These are phyloP conservation scores for Spergularia azorica DNA, from an alignment of 179 eudicot genomes.

Conservation along the genomic window DNA sequence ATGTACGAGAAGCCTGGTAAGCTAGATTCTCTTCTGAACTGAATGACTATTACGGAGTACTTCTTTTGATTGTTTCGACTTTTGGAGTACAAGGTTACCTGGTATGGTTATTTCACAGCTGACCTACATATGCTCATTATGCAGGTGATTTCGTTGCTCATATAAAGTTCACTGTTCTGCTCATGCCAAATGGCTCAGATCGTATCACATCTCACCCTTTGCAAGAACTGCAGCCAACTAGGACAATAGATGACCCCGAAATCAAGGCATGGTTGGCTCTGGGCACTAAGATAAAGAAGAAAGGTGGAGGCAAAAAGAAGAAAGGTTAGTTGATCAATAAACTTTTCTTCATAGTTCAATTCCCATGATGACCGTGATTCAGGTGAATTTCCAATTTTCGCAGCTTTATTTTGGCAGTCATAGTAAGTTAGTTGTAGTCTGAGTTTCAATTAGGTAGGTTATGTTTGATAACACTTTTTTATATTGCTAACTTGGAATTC, in stretches of 20 bases:
- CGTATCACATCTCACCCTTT: slow-evolving; percentile 77
- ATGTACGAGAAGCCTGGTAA: slow-evolving; percentile 94
- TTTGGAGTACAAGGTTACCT: neutral
- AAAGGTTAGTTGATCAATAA: slow-evolving; percentile 54
- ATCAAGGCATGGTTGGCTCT: slow-evolving; percentile 93
- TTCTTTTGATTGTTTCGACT: neutral
- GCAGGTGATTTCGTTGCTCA: slow-evolving; percentile 91
- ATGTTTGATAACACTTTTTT: no score
- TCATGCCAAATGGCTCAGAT: slow-evolving; percentile 99
- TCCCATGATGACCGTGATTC: no score
- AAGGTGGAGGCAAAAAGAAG: slow-evolving; percentile 99
- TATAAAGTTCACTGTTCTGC: slow-evolving; percentile 86
- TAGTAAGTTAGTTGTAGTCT: no score
- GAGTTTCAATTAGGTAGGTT: no score
- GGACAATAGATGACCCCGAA: slow-evolving; percentile 81
- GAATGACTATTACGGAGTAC: neutral
- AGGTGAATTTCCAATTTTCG: no score
- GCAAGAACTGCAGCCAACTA: slow-evolving; percentile 86
- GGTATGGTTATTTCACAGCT: neutral
- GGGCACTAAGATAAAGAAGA: slow-evolving; percentile 82
- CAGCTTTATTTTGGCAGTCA: no score
- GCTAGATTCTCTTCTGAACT: slow-evolving; percentile 6
- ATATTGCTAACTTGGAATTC: no score
- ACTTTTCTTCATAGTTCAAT: neutral
- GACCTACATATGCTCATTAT: neutral